Conservation (phyloP, 257 asterid genomes). For the Knoxia roxburghii region DNA sequence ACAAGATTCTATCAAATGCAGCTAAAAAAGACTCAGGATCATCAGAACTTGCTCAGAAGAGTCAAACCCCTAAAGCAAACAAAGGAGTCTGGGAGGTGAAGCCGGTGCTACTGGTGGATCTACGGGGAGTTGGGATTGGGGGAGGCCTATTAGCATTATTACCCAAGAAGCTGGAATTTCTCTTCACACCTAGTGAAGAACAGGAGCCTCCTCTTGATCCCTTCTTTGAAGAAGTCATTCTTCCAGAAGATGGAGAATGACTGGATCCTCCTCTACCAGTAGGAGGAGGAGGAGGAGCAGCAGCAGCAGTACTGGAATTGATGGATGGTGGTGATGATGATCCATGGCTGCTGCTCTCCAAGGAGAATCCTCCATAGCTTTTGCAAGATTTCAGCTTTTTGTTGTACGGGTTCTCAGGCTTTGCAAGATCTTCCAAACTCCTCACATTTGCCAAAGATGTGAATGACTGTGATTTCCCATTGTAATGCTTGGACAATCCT, state of each 20-base stretch:
- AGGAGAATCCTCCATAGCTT: constrained; percentile 34
- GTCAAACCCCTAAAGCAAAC: constrained; percentile 30
- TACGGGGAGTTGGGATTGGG: constrained; percentile 31
- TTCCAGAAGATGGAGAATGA: constrained; percentile 19
- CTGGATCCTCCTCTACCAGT: too few species aligned
- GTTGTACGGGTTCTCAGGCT: constrained; percentile 46
- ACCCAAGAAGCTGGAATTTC: constrained; percentile 27
- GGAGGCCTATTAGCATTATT: constrained; percentile 38
- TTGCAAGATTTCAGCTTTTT: constrained; percentile 57
- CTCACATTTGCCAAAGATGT: constrained; percentile 41
- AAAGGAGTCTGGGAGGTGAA: constrained; percentile 30
- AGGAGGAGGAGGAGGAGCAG: too few species aligned
- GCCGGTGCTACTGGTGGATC: constrained; percentile 22
- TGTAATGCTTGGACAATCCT: constrained; percentile 66
- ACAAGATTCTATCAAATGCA: neutral
- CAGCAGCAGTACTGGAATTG: too few species aligned
- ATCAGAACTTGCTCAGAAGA: neutral
- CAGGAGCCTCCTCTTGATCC: constrained; percentile 19
- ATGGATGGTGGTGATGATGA: too few species aligned
- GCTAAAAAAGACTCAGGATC: neutral
- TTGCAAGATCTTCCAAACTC: constrained; percentile 55
- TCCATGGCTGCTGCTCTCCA: constrained; percentile 13
- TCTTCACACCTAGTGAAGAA: constrained; percentile 27
- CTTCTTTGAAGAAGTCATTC: constrained; percentile 25
- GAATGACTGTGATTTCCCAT: constrained; percentile 69